phyloP scores from a whole-genome alignment of 345 rosid genomes.

The Pelargonium nanum region DNA sequence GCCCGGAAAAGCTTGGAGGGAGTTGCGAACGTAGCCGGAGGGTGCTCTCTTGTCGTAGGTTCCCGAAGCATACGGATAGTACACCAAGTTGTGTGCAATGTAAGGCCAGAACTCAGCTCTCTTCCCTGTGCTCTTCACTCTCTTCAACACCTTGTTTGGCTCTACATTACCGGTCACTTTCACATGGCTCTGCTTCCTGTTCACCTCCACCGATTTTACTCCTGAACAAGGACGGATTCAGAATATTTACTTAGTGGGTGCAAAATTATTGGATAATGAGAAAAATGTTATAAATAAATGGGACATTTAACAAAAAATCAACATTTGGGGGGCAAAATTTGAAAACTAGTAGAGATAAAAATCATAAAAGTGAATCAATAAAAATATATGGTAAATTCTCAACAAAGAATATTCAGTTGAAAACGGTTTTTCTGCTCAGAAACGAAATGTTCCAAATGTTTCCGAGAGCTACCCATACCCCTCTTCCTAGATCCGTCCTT shows the following conservation, averaged over 20 bases:
- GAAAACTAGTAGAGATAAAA: too few species aligned
- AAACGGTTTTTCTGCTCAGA: too few species aligned
- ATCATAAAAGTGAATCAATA: too few species aligned
- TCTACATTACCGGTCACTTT: conserved; percentile 49
- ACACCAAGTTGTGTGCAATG: conserved; percentile 50
- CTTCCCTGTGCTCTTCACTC: conserved; percentile 57
- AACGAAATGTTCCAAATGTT: too few species aligned
- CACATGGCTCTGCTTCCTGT: conserved; percentile 44
- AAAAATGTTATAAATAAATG: too few species aligned
- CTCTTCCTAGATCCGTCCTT: too few species aligned
- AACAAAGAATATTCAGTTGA: too few species aligned
- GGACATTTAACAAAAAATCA: too few species aligned
- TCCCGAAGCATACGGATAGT: conserved; percentile 41
- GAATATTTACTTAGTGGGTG: not conserved
- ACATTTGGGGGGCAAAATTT: too few species aligned
- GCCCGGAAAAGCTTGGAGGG: conserved; percentile 45
- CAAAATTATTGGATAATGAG: not conserved
- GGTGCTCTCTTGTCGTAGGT: conserved; percentile 63
- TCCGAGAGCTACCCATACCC: too few species aligned
- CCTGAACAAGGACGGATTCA: conserved; percentile 22
- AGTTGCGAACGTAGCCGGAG: conserved; percentile 46
- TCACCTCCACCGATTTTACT: conserved; percentile 50
- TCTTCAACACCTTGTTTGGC: conserved; percentile 59
- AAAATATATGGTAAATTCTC: too few species aligned
- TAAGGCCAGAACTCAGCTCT: conserved; percentile 74